Conservation (phyloP, 495 filamentous ascomycete genomes). For the Sabuloglossum arenarium region DNA sequence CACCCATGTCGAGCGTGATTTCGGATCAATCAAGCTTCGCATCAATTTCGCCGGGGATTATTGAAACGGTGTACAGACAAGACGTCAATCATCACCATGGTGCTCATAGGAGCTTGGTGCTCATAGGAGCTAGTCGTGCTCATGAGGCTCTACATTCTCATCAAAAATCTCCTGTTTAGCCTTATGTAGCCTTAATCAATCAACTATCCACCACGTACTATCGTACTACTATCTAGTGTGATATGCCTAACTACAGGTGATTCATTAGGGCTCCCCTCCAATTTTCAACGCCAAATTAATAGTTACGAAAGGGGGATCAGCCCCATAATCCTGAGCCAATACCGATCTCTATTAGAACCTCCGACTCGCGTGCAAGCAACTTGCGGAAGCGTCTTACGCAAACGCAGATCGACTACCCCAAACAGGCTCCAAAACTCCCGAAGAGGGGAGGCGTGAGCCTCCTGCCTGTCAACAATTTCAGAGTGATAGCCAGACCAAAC, state of each 20-base stretch:
- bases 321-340: neutral
- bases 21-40: neutral
- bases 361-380: constrained; percentile 12
- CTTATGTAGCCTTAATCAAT: too few relatives aligned
- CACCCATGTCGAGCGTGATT: neutral
- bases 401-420: constrained; percentile 23
- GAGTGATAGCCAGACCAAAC: constrained; percentile 22
- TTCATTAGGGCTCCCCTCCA: too few relatives aligned
- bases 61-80: too few relatives aligned
- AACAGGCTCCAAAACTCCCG: constrained; percentile 19
- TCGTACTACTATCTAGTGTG: too few relatives aligned
- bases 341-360: constrained; percentile 5
- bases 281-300: neutral
- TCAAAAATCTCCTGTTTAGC: too few relatives aligned
- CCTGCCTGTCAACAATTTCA: constrained; percentile 17
- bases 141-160: too few relatives aligned
- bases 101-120: too few relatives aligned
- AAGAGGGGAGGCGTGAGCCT: constrained; percentile 19
- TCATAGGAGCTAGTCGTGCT: too few relatives aligned
- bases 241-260: too few relatives aligned
- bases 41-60: neutral
- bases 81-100: too few relatives aligned
- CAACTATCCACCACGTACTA: too few relatives aligned
- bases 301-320: neutral
- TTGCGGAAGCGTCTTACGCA: constrained; percentile 20